phyloP scores from a whole-genome alignment of 768 basidiomycete genomes.

The Phaffia australis region DNA sequence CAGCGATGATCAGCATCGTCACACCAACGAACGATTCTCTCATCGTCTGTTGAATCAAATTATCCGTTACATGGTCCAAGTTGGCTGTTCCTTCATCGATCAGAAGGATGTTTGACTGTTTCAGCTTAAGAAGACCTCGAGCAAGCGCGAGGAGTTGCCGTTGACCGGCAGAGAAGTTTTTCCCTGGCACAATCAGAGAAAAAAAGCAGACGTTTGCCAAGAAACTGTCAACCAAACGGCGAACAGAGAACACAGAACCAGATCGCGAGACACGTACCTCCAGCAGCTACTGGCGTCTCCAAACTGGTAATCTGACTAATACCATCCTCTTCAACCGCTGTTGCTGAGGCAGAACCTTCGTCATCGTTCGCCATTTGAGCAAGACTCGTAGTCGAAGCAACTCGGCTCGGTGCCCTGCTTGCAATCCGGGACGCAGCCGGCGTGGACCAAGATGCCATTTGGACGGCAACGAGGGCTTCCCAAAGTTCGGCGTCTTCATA shows the following conservation, averaged over 20 bases:
- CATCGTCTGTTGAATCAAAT: constrained; percentile 31
- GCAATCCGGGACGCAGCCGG: constrained; percentile 18
- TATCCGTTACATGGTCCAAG: constrained; percentile 32
- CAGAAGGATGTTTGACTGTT: constrained; percentile 31
- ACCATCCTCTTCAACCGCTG: constrained; percentile 12
- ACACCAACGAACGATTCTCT: constrained; percentile 31
- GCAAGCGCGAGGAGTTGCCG: constrained; percentile 36
- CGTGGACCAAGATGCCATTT: constrained; percentile 29
- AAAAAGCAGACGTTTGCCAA: constrained; percentile 21
- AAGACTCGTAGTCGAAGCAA: constrained; percentile 7
- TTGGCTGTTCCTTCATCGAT: constrained; percentile 34
- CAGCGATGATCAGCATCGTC: constrained; percentile 34
- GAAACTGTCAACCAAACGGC: not conserved
- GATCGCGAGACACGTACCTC: constrained; percentile 28
- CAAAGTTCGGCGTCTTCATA: constrained; percentile 32
- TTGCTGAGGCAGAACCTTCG: not conserved
- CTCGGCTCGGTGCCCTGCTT: constrained; percentile 1
- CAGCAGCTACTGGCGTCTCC: constrained; percentile 32
- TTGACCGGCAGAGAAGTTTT: constrained; percentile 34
- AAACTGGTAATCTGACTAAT: constrained; percentile 32
- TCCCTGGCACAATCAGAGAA: constrained; percentile 29
- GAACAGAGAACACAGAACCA: not conserved
- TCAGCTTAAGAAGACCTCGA: constrained; percentile 30
- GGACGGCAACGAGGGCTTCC: constrained; percentile 30
- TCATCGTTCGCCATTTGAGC: constrained; percentile 1